Evolutionary conservation across 352 stramenopile genomes (phyloP), one percentile per base, ranked within the genome.

Genomic region (Nothophytophthora sp.): DNA sequence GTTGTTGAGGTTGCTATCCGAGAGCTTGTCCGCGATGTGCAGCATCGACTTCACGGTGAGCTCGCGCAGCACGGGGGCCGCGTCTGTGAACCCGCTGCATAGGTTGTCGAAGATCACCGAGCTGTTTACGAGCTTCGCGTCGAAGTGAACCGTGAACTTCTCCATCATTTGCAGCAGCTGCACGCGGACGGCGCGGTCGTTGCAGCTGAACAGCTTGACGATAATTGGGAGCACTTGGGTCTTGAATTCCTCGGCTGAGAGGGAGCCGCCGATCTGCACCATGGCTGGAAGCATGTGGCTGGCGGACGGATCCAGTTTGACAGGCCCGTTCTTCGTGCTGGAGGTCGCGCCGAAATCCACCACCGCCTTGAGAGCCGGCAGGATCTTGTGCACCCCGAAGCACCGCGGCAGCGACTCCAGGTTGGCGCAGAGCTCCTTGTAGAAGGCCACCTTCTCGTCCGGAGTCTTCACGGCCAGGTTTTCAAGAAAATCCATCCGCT

Each of bases 391-490:
- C 23, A 94, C 64, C n/a, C 79, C 83, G 64, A 90, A 92, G 9
- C 64, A 70, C 27, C 70, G 66, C 7, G 88, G 88, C 34, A 96
- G 48, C 12, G 75, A 74, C 12, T 74, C 50, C 24, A 95, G 25
- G 36, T 88, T 78, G n/a, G 76, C 70, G 25, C 77, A 70, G 16
- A 99, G 70, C 39, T 96, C 92, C 73, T 98, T 96, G 75, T 98
- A 97, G 57, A 98, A 98, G 25, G 78, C 76, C 29, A 96, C 87
- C 52, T 98, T 98, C 58, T 98, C 89, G 40, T 98, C 92, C 0
- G 92, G 77, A 0, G 88, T 92, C 67, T 98, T 98, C 30, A 98
- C 73, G 5, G 86, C 74, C 23, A 98, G 72, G 63, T 98, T 96
- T 60, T 98, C 88, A 18, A 99, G 52, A 65, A 97, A 96, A 39